Percentiles rank a stretch among this genome's conserved stretches.
These are phyloP conservation scores for Metarhizium sp. DNA, from an alignment of 2,329 filamentous ascomycete genomes.

Conservation along the genomic window DNA sequence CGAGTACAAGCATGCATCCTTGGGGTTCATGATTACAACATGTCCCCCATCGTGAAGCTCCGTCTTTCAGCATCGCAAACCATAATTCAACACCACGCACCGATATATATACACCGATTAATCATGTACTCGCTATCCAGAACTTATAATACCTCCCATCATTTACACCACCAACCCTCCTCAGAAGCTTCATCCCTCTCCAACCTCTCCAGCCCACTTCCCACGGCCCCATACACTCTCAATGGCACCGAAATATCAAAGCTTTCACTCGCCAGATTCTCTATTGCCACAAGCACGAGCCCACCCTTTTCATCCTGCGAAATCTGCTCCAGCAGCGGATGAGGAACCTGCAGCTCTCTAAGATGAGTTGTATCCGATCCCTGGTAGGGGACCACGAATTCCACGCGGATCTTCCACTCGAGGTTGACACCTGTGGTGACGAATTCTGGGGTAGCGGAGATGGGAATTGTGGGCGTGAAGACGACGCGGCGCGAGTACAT, in stretches of 20 bases:
- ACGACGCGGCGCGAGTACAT: constrained; percentile 71
- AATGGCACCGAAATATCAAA: constrained; percentile 85
- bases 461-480: constrained; percentile 77
- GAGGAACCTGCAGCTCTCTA: constrained; percentile 14
- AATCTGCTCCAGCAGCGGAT: constrained; percentile 65
- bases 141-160: neutral
- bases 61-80: neutral
- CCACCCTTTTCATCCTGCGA: constrained; percentile 70
- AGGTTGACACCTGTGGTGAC: constrained; percentile 80
- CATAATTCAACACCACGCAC: neutral
- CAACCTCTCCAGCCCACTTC: constrained; percentile 45
- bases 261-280: constrained; percentile 74
- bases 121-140: constrained; percentile 1
- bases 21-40: too few relatives aligned
- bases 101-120: neutral
- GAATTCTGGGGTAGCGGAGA: constrained; percentile 79
- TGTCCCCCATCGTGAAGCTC: neutral
- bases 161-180: constrained; percentile 30
- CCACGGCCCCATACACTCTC: constrained; percentile 63
- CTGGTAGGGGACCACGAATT: constrained; percentile 75
- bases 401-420: constrained; percentile 81
- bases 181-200: constrained; percentile 46
- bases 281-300: constrained; percentile 63
- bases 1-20: too few relatives aligned
- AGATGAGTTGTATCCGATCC: constrained; percentile 13